Evolutionary conservation across 768 basidiomycete genomes (phyloP).

Genomic region (Amanita thiersii): DNA sequence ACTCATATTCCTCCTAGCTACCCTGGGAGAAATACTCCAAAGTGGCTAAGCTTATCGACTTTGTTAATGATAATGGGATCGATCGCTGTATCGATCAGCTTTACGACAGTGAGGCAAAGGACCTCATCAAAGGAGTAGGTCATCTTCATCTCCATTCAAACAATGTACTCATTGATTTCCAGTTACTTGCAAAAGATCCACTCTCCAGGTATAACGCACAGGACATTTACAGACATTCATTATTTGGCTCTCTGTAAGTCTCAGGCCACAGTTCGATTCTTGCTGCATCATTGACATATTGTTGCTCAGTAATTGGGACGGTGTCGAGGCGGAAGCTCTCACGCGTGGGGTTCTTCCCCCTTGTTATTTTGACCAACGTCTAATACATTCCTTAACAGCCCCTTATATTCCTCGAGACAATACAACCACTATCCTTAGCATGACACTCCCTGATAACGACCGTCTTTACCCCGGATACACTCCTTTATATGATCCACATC

Average conservation of each 20-base stretch:
- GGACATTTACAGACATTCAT: slow-evolving; percentile 7
- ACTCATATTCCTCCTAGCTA: background rate
- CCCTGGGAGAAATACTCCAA: slow-evolving; percentile 4
- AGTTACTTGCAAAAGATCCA: background rate
- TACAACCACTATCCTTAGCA: background rate
- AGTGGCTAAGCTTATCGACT: too few relatives aligned
- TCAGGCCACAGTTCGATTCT: too few relatives aligned
- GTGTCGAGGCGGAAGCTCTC: background rate
- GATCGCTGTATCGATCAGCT: too few relatives aligned
- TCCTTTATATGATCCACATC: slow-evolving; percentile 1
- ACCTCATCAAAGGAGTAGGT: slow-evolving; percentile 1
- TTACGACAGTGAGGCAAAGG: background rate
- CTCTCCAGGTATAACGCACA: slow-evolving; percentile 4
- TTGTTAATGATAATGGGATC: too few relatives aligned
- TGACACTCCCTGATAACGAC: background rate
- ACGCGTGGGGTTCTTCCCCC: slow-evolving; percentile 1
- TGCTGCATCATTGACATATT: too few relatives aligned
- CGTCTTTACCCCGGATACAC: background rate
- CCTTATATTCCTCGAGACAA: background rate
- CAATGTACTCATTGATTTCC: background rate
- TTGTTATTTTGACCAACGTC: too few relatives aligned
- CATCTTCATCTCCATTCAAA: background rate
- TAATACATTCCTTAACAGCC: background rate
- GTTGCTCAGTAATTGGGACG: slow-evolving; percentile 8
- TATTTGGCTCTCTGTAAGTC: slow-evolving; percentile 9